Percentiles rank a stretch among this genome's conserved stretches.
Evolutionary conservation across 768 basidiomycete species (phyloP).

Genomic region (Tylopilus plumbeoviolaceoides): DNA sequence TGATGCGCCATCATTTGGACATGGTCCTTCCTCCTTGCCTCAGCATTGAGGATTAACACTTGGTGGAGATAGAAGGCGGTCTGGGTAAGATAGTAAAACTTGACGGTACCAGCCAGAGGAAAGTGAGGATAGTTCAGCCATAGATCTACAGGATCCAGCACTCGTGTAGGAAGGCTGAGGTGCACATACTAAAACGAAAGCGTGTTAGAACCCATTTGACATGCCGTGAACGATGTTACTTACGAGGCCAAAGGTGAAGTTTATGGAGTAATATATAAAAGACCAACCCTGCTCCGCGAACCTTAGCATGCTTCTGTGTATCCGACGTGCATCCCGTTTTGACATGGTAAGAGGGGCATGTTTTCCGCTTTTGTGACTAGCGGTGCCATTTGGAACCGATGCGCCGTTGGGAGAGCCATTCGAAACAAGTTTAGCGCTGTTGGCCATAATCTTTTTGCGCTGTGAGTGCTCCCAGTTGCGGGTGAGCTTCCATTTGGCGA

Average conservation of each 20-base stretch:
- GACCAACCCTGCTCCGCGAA: slow-evolving; percentile 98
- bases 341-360: slow-evolving; percentile 18
- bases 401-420: slow-evolving; percentile 25
- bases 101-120: slow-evolving; percentile 74
- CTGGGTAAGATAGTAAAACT: slow-evolving; percentile 86
- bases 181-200: slow-evolving; percentile 67
- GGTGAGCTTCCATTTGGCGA: slow-evolving; percentile 73
- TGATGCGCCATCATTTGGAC: slow-evolving; percentile 97
- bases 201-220: slow-evolving; percentile 8
- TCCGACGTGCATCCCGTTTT: slow-evolving; percentile 50
- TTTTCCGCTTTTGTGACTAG: slow-evolving; percentile 23
- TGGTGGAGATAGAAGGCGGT: slow-evolving; percentile 90
- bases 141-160: slow-evolving; percentile 59
- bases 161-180: slow-evolving; percentile 58
- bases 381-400: slow-evolving; percentile 28
- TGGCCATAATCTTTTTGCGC: slow-evolving; percentile 14
- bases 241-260: slow-evolving; percentile 79
- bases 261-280: slow-evolving; percentile 70
- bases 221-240: slow-evolving; percentile 36
- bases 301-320: slow-evolving; percentile 71
- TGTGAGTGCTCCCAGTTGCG: slow-evolving; percentile 41
- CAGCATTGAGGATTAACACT: slow-evolving; percentile 87
- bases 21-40: slow-evolving; percentile 90
- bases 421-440: slow-evolving; percentile 28
- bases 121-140: slow-evolving; percentile 85